Evolutionary conservation across 371 early-diverging fungal genomes (phyloP), one percentile per base, ranked within the genome.

Genomic region (Saksenaea vasiformis): DNA sequence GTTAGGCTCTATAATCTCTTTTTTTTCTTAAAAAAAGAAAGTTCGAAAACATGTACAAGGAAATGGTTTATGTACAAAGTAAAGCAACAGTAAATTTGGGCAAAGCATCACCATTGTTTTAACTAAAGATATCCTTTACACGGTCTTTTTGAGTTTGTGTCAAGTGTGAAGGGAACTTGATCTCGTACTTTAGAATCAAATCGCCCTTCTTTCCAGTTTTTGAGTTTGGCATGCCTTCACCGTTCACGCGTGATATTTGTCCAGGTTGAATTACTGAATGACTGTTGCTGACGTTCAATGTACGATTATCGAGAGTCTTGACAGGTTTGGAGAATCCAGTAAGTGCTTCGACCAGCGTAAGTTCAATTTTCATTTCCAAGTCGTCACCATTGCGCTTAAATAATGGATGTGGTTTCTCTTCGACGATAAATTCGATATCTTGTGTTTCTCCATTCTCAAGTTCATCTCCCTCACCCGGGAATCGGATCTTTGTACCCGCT

Each of bases 401-500:
- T 7, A 78, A 26, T 5, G 87, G 61, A 76, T 99, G 96, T 13
- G 96, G 94, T 74, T 95, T 95, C 73, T 98, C 98, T 67, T 93
- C 93, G n/a, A 99, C 65, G 19, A 96, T 81, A 73, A 99, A 95
- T 61, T 94, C 98, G 58, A 98, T 87, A 71, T 96, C 97, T 77
- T 97, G 96, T 8, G 73, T 74, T 28, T 83, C 81, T 3, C 95
- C 95, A 59, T 83, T 83, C 10, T 92, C 87, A 36, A 92, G 62
- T 65, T 97, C 95, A 72, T 98, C 98, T 24, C 99, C 99, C 78
- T 97, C 95, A 43, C 88, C 90, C 1, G 89, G 82, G 82, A 94
- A 99, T 15, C 91, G 90, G 67, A 99, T 88, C 80, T 98, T 97
- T 61, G 99, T 98, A 7, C 99, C 99, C 4, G 96, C 91, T 76